phyloP scores from a whole-genome alignment of 306 rosid genomes.

The Fagus crenata region DNA sequence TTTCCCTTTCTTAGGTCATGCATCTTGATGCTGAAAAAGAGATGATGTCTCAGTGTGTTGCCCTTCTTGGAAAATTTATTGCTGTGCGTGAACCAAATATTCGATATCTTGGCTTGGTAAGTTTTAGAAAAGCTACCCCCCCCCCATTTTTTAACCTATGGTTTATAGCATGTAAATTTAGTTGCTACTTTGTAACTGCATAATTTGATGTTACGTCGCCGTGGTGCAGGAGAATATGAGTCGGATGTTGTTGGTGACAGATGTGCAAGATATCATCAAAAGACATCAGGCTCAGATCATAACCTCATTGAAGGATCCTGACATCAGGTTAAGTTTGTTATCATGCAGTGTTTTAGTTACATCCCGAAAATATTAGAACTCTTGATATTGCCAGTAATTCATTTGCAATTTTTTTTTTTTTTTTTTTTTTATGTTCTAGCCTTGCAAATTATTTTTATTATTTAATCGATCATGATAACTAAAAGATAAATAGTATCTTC shows the following conservation, averaged over 20 bases:
- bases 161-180: slow-evolving; percentile 16
- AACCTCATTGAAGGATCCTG: slow-evolving; percentile 98
- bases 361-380: slow-evolving; percentile 24
- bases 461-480: background rate
- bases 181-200: slow-evolving; percentile 19
- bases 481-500: background rate
- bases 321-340: slow-evolving; percentile 70
- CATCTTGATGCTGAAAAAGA: slow-evolving; percentile 99
- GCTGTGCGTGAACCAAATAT: slow-evolving; percentile 99
- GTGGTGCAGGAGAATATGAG: slow-evolving; percentile 93
- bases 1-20: slow-evolving; percentile 74
- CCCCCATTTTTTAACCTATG: no score
- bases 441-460: background rate
- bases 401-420: slow-evolving; percentile 8
- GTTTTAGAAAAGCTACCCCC: slow-evolving; percentile 25
- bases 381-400: slow-evolving; percentile 14
- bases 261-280: slow-evolving; percentile 97
- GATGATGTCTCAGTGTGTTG: slow-evolving; percentile 99
- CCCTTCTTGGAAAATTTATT: slow-evolving; percentile 97
- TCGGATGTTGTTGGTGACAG: slow-evolving; percentile 97
- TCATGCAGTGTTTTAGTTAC: slow-evolving; percentile 17
- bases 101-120: slow-evolving; percentile 96
- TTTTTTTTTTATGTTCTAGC: background rate
- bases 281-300: slow-evolving; percentile 99
- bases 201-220: slow-evolving; percentile 33